Evolutionary conservation across 2,329 filamentous ascomycete genomes (phyloP).

Genomic region (Claviceps cyperi): DNA sequence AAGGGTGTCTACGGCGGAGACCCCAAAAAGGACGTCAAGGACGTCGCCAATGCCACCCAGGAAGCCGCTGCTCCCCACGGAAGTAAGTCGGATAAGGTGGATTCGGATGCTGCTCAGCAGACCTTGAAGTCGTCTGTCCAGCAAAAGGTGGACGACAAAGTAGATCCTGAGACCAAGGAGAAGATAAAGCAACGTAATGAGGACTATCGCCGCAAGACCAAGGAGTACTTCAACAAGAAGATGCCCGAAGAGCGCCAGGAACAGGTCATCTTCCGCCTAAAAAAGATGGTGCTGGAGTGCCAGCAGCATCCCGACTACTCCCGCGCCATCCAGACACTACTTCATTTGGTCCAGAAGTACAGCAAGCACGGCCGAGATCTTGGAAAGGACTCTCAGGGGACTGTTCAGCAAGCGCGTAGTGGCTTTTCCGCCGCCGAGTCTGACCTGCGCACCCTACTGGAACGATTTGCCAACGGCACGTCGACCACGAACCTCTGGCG

Average conservation of each 20-base stretch:
- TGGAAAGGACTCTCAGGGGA: constrained; percentile 47
- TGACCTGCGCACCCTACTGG: constrained; percentile 68
- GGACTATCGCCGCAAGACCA: constrained; percentile 35
- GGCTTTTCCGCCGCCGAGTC: constrained; percentile 58
- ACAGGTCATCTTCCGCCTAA: constrained; percentile 80
- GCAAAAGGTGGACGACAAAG: constrained; percentile 44
- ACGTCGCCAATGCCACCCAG: constrained; percentile 42
- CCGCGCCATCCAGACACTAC: constrained; percentile 75
- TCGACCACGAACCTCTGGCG: constrained; percentile 77
- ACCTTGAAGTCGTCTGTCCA: constrained; percentile 31
- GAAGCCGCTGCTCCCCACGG: constrained; percentile 38
- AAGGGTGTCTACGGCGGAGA: constrained; percentile 45
- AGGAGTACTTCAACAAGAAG: constrained; percentile 71
- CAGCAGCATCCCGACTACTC: constrained; percentile 92
- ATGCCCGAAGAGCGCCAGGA: constrained; percentile 86
- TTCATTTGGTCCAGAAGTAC: constrained; percentile 76
- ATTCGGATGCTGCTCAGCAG: constrained; percentile 22
- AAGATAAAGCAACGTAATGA: constrained; percentile 28
- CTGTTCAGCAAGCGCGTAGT: constrained; percentile 59
- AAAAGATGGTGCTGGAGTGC: constrained; percentile 94
- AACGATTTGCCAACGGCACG: constrained; percentile 91
- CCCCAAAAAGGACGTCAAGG: constrained; percentile 42
- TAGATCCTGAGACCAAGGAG: constrained; percentile 50
- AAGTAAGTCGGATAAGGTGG: constrained; percentile 32
- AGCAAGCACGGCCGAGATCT: constrained; percentile 55